Base-by-base conservation (phyloP, 495 filamentous ascomycete genomes). In the Penicillium cinerascens region DNA sequence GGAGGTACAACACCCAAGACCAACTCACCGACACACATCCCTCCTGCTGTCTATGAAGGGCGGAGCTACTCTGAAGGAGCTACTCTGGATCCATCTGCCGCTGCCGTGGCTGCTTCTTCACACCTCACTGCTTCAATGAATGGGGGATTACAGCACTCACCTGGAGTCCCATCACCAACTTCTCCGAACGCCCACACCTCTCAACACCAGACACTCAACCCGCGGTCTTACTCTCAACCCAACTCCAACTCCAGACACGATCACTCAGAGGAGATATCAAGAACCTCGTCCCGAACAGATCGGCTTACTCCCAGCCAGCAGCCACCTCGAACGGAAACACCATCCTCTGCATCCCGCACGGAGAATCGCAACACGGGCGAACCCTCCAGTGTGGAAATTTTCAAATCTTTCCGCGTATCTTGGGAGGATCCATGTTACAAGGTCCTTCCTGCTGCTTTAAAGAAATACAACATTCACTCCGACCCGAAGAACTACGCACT, bases 401-500 rank as follows among this genome's bases (percentile, higher is more conserved):
- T 97, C 82, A 97, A 97, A 68, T 92, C 87, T 6, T 98, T 98
- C 77, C 84, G 93, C 23, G 93, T 98, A 54, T 91, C 87, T 56
- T 92, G 96, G 85, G 93, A 98, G 53, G 93, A 97, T 59, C 93
- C 93, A 1, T 98, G 93, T 75, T 85, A 96, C 72, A 97, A 96
- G 64, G 93, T 98, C 27, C 82, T 98, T 8, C 93, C 93, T 1
- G 93, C 95, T 22, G 93, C 93, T 10, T 78, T 98, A 20, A 92
- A 92, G 67, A 95, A 96, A 65, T 98, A 98, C 76, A 93, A 97
- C 67, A 98, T 98, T 78, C 88, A 93, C 51, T 90, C 89, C 18
- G 92, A 96, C 47, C 96, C 91, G 87, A 89, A 92, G 58, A 87
- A 96, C 60, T 98, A 98, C 58, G 92, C 93, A 1, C 78, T 98